Conservation (phyloP, 768 basidiomycete species). For the Paxillus ammoniavirescens region DNA sequence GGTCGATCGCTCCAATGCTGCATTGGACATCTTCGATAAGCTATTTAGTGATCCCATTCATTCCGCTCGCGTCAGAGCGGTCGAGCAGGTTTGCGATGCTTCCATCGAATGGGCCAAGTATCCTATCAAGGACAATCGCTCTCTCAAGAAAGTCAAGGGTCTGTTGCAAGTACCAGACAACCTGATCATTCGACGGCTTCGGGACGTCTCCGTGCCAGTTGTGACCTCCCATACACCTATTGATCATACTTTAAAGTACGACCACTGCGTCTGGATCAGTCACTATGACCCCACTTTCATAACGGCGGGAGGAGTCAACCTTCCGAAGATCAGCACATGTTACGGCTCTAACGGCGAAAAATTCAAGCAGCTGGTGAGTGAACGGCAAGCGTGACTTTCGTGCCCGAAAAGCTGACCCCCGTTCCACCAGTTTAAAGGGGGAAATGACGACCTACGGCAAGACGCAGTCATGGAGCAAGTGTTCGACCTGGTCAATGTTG, state of each 20-base stretch:
- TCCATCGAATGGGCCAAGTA: slow-evolving; percentile 74
- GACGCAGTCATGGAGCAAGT: slow-evolving; percentile 99
- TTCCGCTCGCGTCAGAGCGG: slow-evolving; percentile 42
- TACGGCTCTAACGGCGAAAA: slow-evolving; percentile 59
- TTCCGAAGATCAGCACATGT: slow-evolving; percentile 80
- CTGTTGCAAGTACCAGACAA: slow-evolving; percentile 43
- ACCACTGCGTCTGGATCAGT: slow-evolving; percentile 64
- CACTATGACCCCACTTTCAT: slow-evolving; percentile 57
- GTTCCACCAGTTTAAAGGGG: slow-evolving; percentile 81
- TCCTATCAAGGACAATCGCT: slow-evolving; percentile 42
- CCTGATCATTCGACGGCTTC: slow-evolving; percentile 47
- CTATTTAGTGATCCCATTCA: slow-evolving; percentile 43
- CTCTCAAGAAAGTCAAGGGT: slow-evolving; percentile 23
- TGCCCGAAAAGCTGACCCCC: not conserved
- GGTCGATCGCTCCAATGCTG: slow-evolving; percentile 62
- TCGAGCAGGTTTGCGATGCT: slow-evolving; percentile 62
- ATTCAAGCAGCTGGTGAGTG: slow-evolving; percentile 79
- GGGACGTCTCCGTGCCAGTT: slow-evolving; percentile 72
- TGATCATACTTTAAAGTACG: slow-evolving; percentile 69
- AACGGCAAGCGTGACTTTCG: not conserved
- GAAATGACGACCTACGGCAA: slow-evolving; percentile 89
- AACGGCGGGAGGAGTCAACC: slow-evolving; percentile 74
- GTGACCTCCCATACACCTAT: slow-evolving; percentile 70
- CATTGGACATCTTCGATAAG: slow-evolving; percentile 56
- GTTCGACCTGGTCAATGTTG: slow-evolving; percentile 82